phyloP scores from a whole-genome alignment of 2,329 filamentous ascomycete species.

The Alternaria dauci region DNA sequence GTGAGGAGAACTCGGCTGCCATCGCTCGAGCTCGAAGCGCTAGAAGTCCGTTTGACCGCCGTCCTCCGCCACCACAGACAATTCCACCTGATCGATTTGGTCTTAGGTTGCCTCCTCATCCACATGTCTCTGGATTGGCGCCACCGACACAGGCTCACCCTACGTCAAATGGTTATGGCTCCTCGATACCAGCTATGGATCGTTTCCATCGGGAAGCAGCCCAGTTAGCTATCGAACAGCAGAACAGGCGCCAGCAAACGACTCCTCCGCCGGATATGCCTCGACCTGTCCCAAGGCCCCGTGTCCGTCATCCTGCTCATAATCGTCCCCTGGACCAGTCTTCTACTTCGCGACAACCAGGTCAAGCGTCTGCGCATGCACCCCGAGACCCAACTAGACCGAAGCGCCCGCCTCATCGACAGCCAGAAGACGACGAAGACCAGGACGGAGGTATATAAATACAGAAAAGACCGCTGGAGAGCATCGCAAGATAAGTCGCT shows the following conservation, averaged over 20 bases:
- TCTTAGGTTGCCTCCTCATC: too few species aligned
- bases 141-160: background rate
- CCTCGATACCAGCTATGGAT: background rate
- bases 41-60: too few species aligned
- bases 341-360: background rate
- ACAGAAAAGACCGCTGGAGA: background rate
- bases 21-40: too few species aligned
- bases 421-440: background rate
- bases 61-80: too few species aligned
- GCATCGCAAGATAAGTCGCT: background rate
- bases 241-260: background rate
- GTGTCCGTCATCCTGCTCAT: background rate
- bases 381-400: background rate
- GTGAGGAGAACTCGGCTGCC: too few species aligned
- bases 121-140: too few species aligned
- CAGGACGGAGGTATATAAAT: background rate
- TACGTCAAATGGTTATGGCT: background rate
- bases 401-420: background rate
- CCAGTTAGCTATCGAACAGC: background rate
- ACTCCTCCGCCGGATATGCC: background rate
- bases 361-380: background rate
- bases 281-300: background rate
- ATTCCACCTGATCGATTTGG: too few species aligned
- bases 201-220: background rate
- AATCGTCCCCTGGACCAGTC: background rate